phyloP scores from a whole-genome alignment of 2,329 filamentous ascomycete genomes.

The Pseudocercospora musae region DNA sequence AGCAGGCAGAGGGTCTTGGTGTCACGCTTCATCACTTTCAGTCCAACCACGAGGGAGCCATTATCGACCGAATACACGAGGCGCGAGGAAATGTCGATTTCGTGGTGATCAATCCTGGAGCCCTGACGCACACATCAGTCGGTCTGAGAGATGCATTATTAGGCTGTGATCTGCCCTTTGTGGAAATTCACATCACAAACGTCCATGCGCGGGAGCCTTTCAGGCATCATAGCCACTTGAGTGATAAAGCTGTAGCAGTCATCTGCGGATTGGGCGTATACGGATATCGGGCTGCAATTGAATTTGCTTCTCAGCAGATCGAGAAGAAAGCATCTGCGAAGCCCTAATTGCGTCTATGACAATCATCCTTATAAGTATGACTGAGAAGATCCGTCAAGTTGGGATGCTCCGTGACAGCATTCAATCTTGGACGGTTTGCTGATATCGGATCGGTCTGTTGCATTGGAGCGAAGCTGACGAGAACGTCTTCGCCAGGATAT shows the following conservation, averaged over 20 bases:
- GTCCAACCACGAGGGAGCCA: slow-evolving; percentile 73
- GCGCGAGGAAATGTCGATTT: slow-evolving; percentile 59
- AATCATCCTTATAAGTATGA: neutral
- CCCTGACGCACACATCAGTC: slow-evolving; percentile 72
- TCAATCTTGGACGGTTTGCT: neutral
- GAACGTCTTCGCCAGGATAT: neutral
- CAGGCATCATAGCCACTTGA: slow-evolving; percentile 67
- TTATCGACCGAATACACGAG: slow-evolving; percentile 70
- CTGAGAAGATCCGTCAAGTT: neutral
- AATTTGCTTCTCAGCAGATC: slow-evolving; percentile 37
- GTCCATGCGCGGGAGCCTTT: slow-evolving; percentile 69
- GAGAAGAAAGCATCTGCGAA: slow-evolving; percentile 1
- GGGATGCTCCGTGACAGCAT: neutral
- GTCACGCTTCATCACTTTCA: slow-evolving; percentile 61
- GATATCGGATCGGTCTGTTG: neutral
- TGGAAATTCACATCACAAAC: slow-evolving; percentile 76
- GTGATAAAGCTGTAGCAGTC: slow-evolving; percentile 71
- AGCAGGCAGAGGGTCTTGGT: slow-evolving; percentile 51
- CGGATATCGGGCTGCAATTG: slow-evolving; percentile 48
- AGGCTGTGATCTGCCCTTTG: slow-evolving; percentile 67
- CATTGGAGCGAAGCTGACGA: neutral
- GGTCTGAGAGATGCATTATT: slow-evolving; percentile 71
- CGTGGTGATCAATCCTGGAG: slow-evolving; percentile 73
- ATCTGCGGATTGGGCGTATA: slow-evolving; percentile 62
- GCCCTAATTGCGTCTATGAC: neutral